Base-by-base conservation (phyloP, 75 land plant species). In the Sequoiadendron giganteum region DNA sequence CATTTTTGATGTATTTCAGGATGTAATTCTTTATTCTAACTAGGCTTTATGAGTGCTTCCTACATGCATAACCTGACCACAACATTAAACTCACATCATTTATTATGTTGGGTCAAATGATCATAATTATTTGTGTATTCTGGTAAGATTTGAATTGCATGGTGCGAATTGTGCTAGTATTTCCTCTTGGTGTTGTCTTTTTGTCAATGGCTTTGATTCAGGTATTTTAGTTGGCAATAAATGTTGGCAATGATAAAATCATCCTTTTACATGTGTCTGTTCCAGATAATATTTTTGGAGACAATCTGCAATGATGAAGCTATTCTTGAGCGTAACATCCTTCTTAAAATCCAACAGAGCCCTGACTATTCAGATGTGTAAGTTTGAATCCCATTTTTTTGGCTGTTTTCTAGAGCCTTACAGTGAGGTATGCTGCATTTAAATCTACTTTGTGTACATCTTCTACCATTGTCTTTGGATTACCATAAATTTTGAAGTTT, bases 341-440 rank as follows among this genome's bases (percentile, higher is more conserved):
- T 93, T 36, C 92, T 97, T 40, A 98, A 98, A 90, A 94, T 98
- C 86, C 99, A 98, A 85, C 97, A 97, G 85, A 98, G 99, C 85
- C 99, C 99, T 55, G 99, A 98, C 87, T 98, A 98, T 95, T 95
- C 96, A 56, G 95, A 97, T 87, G 90, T 93, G 99, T 98, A 89
- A 91, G 97, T 89, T 18, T 28, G 55, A 85, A 86, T 9, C 19
- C 77, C 38, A 30, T 36, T 10, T 21, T 76, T 30, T 65, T 36
- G 70, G 28, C 82, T 79, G 42, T 10, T 8, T 39, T 21, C 45
- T 39, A 79, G 82, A 65, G 47, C 47, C 21, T 79, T 39, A 79
- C 45, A 79, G 28, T 40, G n/a, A 21, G 4, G 14, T 42, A 75
- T 40, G 30, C 15, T 87, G 28, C 70, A 48, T 14, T 55, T 5